phyloP scores from a whole-genome alignment of 345 rosid species.

The Corchorus olitorius region DNA sequence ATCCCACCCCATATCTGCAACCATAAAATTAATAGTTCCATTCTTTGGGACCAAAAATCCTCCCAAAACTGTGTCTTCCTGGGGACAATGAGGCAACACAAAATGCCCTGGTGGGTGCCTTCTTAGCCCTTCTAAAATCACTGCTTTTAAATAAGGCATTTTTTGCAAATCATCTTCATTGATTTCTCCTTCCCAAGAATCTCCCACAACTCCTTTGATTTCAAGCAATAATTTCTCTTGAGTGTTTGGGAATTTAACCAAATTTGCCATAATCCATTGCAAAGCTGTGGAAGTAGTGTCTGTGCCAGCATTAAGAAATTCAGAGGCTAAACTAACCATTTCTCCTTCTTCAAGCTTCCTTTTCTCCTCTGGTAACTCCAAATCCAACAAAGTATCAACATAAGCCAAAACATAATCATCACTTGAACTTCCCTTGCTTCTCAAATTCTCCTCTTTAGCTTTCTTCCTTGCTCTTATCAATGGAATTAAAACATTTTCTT shows the following conservation, averaged over 20 bases:
- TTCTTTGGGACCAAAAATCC: conserved; percentile 11
- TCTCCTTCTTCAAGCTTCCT: conserved; percentile 35
- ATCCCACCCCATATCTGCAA: conserved; percentile 39
- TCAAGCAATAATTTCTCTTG: conserved; percentile 30
- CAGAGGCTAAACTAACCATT: conserved; percentile 1
- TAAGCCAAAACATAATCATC: conserved; percentile 28
- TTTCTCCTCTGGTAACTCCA: conserved; percentile 30
- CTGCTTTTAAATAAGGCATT: conserved; percentile 38
- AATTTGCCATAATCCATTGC: conserved; percentile 49
- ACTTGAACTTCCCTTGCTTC: conserved; percentile 19
- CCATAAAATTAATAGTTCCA: conserved; percentile 1
- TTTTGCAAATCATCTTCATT: conserved; percentile 33
- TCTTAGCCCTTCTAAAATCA: conserved; percentile 36
- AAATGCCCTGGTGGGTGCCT: conserved; percentile 38
- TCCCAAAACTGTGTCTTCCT: conserved; percentile 13
- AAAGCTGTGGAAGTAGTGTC: conserved; percentile 40
- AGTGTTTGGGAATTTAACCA: conserved; percentile 30
- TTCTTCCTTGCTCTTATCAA: conserved; percentile 37
- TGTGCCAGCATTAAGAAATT: conserved; percentile 34
- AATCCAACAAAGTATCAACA: conserved; percentile 35
- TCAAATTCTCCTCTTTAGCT: conserved; percentile 24
- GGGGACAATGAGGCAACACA: conserved; percentile 13
- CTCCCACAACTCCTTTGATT: conserved; percentile 23
- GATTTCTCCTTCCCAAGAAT: conserved; percentile 22
- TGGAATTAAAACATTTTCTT: conserved; percentile 29